Base-by-base conservation (phyloP, 176 grass and related monocot genomes). In the Ensete ventricosum region DNA sequence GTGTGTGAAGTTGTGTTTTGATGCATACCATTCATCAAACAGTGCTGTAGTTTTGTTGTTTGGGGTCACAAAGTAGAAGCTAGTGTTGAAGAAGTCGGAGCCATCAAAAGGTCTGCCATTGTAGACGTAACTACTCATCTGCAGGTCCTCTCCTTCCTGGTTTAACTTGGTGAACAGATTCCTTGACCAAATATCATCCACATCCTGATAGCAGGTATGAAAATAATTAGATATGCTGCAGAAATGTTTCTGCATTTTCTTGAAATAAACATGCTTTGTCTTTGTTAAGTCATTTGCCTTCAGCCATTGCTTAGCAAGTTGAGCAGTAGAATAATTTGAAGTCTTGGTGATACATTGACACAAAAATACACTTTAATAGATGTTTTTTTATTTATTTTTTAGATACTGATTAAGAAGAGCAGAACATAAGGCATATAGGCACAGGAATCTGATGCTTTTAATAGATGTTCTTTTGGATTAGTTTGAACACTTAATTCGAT, bases 1-100 rank as follows among this genome's bases (percentile, higher is more conserved):
- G 58, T 43, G 19, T 63, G 16, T 21, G 1, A 58, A 76, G 59
- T 50, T 64, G 43, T 63, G 63, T 50, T 48, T 51, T 16, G 34
- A 50, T 52, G 74, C 55, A 51, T 76, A 24, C 74, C 74, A 76
- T 63, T 76, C 43, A 76, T 76, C 55, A 51, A 76, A 76, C 19
- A 76, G 43, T 43, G 74, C 58, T 52, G 51, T 50, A 10, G 57
- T 76, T 50, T 22, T 64, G 34, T 50, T 64, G 58, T 64, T 76
- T 12, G 74, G 16, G 14, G 58, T 14, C 10, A 63, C 57, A 63
- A 51, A 76, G 55, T 76, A 76, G 74, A 76, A 76, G 9, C 74
- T 58, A 23, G 74, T 64, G 58, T 76, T 76, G 55, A 62, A 43
- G 34, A 43, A 63, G 9, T 51, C 3, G 74, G 34, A 24, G 8